phyloP scores from a whole-genome alignment of 2,329 filamentous ascomycete species.

The Zymoseptoria pseudotritici region DNA sequence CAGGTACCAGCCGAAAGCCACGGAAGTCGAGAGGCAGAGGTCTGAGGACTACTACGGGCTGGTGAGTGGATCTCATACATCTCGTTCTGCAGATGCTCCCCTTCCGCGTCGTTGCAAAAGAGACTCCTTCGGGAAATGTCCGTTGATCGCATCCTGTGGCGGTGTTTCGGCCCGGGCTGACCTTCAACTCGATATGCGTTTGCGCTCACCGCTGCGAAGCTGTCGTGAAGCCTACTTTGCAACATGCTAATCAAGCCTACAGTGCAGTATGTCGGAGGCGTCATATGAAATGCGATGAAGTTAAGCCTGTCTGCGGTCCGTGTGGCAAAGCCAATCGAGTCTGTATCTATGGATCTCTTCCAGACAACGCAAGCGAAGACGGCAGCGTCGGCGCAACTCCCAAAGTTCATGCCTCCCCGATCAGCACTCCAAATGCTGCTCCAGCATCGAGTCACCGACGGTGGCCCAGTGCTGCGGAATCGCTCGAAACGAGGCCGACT shows the following conservation, averaged over 20 bases:
- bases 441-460: background rate
- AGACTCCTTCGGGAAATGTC: no score
- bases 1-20: slow-evolving; percentile 15
- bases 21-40: slow-evolving; percentile 26
- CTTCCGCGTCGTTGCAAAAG: background rate
- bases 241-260: slow-evolving; percentile 1
- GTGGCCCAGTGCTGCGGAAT: background rate
- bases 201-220: background rate
- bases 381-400: background rate
- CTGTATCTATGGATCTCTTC: slow-evolving; percentile 32
- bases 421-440: background rate
- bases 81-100: background rate
- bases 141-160: no score
- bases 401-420: background rate
- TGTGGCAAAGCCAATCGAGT: slow-evolving; percentile 39
- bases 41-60: slow-evolving; percentile 20
- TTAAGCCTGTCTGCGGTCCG: slow-evolving; percentile 37
- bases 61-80: slow-evolving; percentile 12
- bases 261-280: slow-evolving; percentile 29
- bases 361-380: background rate
- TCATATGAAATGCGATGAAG: slow-evolving; percentile 47
- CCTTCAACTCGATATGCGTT: background rate
- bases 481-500: slow-evolving; percentile 1
- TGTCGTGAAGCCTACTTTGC: no score
- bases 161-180: background rate